phyloP scores from a whole-genome alignment of 2,329 filamentous ascomycete genomes.

The Talaromyces sp. region DNA sequence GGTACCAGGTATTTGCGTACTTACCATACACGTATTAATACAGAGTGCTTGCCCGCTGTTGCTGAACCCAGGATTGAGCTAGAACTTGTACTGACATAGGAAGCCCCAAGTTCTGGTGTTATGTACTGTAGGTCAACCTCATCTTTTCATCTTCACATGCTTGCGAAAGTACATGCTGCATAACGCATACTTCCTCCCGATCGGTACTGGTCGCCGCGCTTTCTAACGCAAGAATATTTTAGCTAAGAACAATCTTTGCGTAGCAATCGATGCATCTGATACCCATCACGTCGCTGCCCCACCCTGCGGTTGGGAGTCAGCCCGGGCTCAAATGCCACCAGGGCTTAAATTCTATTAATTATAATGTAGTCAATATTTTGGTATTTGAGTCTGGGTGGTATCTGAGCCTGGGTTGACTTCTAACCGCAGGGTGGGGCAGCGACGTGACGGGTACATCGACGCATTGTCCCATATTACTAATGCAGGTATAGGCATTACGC shows the following conservation, averaged over 20 bases:
- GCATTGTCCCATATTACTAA: too few relatives aligned
- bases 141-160: background rate
- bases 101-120: background rate
- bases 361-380: too few relatives aligned
- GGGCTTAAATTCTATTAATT: too few relatives aligned
- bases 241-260: background rate
- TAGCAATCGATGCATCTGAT: background rate
- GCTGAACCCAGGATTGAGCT: background rate
- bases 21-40: slow-evolving; percentile 1
- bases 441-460: too few relatives aligned
- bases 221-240: background rate
- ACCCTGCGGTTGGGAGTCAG: too few relatives aligned
- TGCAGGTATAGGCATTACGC: background rate
- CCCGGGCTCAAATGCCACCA: too few relatives aligned
- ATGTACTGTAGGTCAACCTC: background rate
- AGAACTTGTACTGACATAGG: background rate
- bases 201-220: slow-evolving; percentile 1
- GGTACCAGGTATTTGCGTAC: background rate
- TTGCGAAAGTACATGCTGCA: background rate
- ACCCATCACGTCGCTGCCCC: too few relatives aligned
- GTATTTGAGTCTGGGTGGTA: too few relatives aligned
- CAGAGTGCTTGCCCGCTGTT: background rate
- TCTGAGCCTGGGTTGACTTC: too few relatives aligned
- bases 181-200: background rate
- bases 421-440: too few relatives aligned